Evolutionary conservation across 257 asterid species (phyloP), one percentile per base, ranked within the genome.

Genomic region (Verbascum thapsus): DNA sequence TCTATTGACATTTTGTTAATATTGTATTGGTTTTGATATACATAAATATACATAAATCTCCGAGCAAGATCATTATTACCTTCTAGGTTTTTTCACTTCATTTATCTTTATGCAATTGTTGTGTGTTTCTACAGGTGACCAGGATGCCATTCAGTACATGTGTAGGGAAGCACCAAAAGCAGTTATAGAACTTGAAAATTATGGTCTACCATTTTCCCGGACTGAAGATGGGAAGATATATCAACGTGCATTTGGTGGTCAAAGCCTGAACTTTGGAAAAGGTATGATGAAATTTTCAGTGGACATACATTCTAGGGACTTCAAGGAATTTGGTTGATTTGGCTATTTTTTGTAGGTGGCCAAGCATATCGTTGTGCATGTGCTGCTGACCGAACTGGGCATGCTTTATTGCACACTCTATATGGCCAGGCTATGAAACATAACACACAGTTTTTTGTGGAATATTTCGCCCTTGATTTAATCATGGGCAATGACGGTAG

Each of bases 351-450:
- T 51, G 76, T 44, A 91, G 98, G 99, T 70, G 99, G 99, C 32
- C 99, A 92, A 75, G 99, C 99, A 10, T 92, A 92, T 67, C 97
- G 97, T 32, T 92, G 99, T 75, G 97, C 97, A 19, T 89, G 97
- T 79, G 99, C 99, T 72, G 99, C 99, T 65, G 97, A 92, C 80
- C 91, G 99, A 61, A 92, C 99, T 35, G 99, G 99, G 40, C 99
- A 92, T 79, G 97, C 99, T 69, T 74, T 92, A 71, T 67, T 92
- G 88, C 99, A 92, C 73, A 89, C 99, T 54, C 91, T 92, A 40
- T 89, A 92, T 72, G 99, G 99, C 73, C 99, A 92, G 80, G 97
- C 99, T 68, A 89, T 92, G 97, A 89, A 89, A 65, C 99, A 92
- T 72, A 92, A 92, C 72, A 92, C 99, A 12, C 96, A 92, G 66